Conservation (phyloP, 1,284 basidiomycete genomes). For the Irpex rosettiformis region DNA sequence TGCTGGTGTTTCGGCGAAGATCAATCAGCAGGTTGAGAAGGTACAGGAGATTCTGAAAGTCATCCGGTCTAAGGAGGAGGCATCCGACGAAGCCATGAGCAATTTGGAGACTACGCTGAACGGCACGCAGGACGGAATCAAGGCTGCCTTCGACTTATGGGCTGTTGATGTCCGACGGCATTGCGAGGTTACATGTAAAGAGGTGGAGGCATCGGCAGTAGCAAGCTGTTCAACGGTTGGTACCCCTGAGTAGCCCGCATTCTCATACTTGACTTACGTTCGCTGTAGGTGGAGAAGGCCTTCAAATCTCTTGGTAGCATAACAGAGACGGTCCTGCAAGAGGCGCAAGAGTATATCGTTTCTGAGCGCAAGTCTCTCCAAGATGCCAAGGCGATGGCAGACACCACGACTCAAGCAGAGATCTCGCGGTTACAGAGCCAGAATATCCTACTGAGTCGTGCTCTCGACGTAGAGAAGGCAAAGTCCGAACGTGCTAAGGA, state of each 20-base stretch:
- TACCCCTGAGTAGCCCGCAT: constrained; percentile 5
- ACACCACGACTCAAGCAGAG: constrained; percentile 55
- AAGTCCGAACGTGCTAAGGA: constrained; percentile 67
- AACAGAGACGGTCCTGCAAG: constrained; percentile 57
- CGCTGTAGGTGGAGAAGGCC: constrained; percentile 47
- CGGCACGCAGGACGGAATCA: constrained; percentile 51
- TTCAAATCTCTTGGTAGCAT: constrained; percentile 49
- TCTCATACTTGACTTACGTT: constrained; percentile 3
- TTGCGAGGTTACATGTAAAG: constrained; percentile 44
- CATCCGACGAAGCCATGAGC: constrained; percentile 51
- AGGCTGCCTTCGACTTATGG: constrained; percentile 52
- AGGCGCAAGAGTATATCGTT: constrained; percentile 55
- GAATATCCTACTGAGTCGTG: constrained; percentile 61
- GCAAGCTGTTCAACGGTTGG: constrained; percentile 43
- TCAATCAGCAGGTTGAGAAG: constrained; percentile 59
- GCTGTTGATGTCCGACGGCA: constrained; percentile 45
- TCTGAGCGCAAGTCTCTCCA: constrained; percentile 50
- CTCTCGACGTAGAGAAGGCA: constrained; percentile 65
- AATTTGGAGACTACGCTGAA: constrained; percentile 45
- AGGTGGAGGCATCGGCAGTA: constrained; percentile 40
- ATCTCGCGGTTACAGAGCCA: constrained; percentile 66
- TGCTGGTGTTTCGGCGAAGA: constrained; percentile 45
- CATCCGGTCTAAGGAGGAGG: constrained; percentile 54
- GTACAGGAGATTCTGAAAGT: constrained; percentile 56
- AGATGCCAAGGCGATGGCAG: constrained; percentile 48